Percentiles rank a stretch among this genome's conserved stretches.
phyloP scores from a whole-genome alignment of 164 flowering plant genomes.

The Annona squamosa region DNA sequence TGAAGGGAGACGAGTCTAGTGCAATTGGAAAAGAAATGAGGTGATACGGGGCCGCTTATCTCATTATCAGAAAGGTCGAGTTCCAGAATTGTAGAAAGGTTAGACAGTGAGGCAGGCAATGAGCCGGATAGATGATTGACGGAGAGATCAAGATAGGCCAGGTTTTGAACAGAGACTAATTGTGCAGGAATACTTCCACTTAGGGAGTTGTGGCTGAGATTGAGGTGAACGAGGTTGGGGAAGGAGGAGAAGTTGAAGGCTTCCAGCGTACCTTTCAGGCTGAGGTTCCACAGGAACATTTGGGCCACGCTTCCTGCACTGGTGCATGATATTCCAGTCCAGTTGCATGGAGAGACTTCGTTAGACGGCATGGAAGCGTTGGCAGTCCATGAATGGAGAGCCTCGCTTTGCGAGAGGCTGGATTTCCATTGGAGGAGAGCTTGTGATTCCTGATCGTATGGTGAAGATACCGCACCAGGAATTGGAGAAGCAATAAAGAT shows the following conservation, averaged over 20 bases:
- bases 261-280: conserved; percentile 12
- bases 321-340: conserved; percentile 19
- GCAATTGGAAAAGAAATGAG: conserved; percentile 15
- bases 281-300: conserved; percentile 4
- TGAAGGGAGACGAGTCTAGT: conserved; percentile 7
- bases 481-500: not conserved
- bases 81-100: not conserved
- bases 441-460: not conserved
- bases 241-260: conserved; percentile 18
- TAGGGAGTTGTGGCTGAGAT: conserved; percentile 7
- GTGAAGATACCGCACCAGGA: not conserved
- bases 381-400: conserved; percentile 2
- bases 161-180: conserved; percentile 16
- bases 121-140: not conserved
- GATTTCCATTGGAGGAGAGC: conserved; percentile 9
- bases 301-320: conserved; percentile 4
- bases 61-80: conserved; percentile 1
- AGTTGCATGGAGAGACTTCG: conserved; percentile 4
- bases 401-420: not conserved
- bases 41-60: conserved; percentile 5
- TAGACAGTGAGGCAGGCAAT: conserved; percentile 2
- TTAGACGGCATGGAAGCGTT: not conserved
- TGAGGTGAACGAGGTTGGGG: conserved; percentile 14
- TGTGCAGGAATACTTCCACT: conserved; percentile 15
- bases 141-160: conserved; percentile 14